Evolutionary conservation across 2,329 filamentous ascomycete genomes (phyloP).

Genomic region (Ceratocystis ficicola): DNA sequence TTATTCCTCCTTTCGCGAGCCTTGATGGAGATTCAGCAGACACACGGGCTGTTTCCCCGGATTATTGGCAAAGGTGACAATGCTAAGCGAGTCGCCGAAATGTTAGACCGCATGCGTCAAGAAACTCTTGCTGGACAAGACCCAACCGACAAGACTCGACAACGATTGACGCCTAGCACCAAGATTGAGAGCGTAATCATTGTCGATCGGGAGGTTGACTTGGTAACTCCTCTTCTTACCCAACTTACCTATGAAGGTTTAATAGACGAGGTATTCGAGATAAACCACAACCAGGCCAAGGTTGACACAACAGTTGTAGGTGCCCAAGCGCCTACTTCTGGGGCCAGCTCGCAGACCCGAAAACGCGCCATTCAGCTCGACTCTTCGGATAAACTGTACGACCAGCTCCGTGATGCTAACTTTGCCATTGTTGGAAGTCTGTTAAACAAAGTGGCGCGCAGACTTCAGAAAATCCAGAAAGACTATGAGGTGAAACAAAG

Average conservation of each 20-base stretch:
- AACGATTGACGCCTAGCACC: slow-evolving; percentile 71
- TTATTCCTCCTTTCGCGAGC: slow-evolving; percentile 80
- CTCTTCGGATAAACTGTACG: slow-evolving; percentile 77
- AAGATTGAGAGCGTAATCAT: slow-evolving; percentile 84
- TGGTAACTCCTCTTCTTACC: slow-evolving; percentile 80
- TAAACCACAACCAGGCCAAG: slow-evolving; percentile 84
- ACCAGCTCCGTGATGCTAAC: slow-evolving; percentile 78
- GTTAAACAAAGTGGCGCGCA: slow-evolving; percentile 79
- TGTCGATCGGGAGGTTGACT: slow-evolving; percentile 89
- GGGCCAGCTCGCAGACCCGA: slow-evolving; percentile 46
- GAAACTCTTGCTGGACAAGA: slow-evolving; percentile 74
- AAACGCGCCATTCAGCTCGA: slow-evolving; percentile 86
- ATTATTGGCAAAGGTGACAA: slow-evolving; percentile 95
- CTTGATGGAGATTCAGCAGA: slow-evolving; percentile 85
- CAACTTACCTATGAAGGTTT: slow-evolving; percentile 95
- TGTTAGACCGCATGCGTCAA: slow-evolving; percentile 81
- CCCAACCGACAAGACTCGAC: slow-evolving; percentile 45
- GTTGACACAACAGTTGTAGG: slow-evolving; percentile 85
- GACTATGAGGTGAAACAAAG: slow-evolving; percentile 87
- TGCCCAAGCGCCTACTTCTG: slow-evolving; percentile 47
- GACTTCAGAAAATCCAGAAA: slow-evolving; percentile 65
- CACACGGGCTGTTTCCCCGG: slow-evolving; percentile 83
- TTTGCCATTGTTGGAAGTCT: slow-evolving; percentile 86
- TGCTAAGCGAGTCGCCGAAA: slow-evolving; percentile 74
- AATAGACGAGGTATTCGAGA: slow-evolving; percentile 84